Evolutionary conservation across 495 filamentous ascomycete genomes (phyloP).

Genomic region (Tuber umbilicatum): DNA sequence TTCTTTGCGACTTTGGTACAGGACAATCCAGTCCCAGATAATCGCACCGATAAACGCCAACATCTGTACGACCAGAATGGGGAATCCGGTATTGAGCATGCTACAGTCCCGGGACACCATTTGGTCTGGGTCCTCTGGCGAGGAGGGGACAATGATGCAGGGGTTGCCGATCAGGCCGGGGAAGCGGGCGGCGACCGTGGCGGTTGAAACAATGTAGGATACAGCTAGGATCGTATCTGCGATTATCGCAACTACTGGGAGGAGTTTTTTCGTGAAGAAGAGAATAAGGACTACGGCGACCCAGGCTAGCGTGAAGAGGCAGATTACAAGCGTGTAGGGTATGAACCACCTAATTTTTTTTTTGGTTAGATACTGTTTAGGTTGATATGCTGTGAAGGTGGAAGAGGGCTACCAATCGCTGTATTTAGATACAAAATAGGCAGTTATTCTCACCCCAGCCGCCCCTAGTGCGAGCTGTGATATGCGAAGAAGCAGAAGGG

Average conservation of each 20-base stretch:
- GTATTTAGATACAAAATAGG: neutral
- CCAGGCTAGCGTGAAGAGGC: neutral
- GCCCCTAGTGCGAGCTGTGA: neutral
- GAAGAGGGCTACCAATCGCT: neutral
- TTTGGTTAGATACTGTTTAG: neutral
- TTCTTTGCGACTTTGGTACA: neutral
- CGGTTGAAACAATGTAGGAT: neutral
- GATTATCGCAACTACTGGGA: neutral
- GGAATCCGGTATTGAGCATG: neutral
- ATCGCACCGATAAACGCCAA: neutral
- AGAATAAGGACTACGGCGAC: neutral
- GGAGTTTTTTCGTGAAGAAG: neutral
- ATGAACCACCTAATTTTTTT: neutral
- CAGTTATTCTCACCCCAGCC: neutral
- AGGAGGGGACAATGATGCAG: neutral
- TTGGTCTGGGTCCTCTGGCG: too few relatives aligned
- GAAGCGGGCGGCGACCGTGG: neutral
- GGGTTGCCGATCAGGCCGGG: neutral
- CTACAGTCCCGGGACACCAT: neutral
- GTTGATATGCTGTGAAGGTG: neutral
- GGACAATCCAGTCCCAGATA: neutral
- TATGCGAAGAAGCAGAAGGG: neutral
- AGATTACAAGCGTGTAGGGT: neutral
- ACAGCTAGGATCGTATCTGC: neutral
- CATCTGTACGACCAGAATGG: neutral